Conservation (phyloP, 2,329 filamentous ascomycete species). For the Fusarium clavum region DNA sequence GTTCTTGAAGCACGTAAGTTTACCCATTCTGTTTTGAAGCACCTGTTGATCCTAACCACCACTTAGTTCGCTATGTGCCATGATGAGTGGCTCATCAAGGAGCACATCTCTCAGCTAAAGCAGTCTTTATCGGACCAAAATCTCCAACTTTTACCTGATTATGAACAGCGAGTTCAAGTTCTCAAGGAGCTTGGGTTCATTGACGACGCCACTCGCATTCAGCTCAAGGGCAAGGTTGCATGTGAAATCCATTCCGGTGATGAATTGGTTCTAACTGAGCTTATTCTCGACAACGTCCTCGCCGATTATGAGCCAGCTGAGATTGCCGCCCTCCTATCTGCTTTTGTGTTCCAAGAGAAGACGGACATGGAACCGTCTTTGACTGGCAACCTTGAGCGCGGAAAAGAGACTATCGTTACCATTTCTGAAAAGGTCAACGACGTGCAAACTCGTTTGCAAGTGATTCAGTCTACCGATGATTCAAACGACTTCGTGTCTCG, state of each 20-base stretch:
- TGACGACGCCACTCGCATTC: constrained; percentile 85
- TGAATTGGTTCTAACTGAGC: constrained; percentile 93
- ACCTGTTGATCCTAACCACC: constrained; percentile 45
- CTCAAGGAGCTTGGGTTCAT: constrained; percentile 93
- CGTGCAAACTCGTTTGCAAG: constrained; percentile 89
- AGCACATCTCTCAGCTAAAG: constrained; percentile 89
- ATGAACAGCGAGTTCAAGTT: constrained; percentile 93
- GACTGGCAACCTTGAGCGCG: constrained; percentile 83
- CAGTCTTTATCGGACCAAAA: constrained; percentile 96
- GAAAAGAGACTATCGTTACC: constrained; percentile 85
- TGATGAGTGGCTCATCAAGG: constrained; percentile 95
- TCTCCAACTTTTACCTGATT: constrained; percentile 93
- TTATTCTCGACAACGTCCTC: constrained; percentile 95
- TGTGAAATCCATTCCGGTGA: constrained; percentile 98
- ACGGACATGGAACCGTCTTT: constrained; percentile 84
- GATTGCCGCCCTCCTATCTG: constrained; percentile 91
- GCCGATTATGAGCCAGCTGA: constrained; percentile 96
- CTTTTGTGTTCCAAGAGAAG: constrained; percentile 98
- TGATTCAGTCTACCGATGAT: constrained; percentile 90
- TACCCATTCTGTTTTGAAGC: neutral
- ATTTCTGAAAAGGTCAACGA: constrained; percentile 94
- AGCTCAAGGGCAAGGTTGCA: constrained; percentile 97
- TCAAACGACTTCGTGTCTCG: constrained; percentile 90
- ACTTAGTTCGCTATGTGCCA: constrained; percentile 92
- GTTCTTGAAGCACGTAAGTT: constrained; percentile 87